phyloP scores from a whole-genome alignment of 2,329 filamentous ascomycete species.

The Coniochaeta pulveracea region DNA sequence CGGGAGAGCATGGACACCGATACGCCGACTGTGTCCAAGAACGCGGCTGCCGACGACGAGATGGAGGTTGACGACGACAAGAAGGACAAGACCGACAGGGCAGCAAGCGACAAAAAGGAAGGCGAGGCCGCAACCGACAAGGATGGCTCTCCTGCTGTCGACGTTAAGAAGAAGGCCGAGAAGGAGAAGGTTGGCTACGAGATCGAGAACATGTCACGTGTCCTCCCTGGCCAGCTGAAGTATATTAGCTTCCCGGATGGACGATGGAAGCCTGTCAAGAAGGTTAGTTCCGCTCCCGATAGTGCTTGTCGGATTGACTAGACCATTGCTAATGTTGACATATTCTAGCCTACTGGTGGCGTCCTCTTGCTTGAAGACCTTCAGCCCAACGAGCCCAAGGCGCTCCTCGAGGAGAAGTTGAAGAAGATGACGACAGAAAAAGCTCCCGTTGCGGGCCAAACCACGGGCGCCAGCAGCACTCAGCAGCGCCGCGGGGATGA shows the following conservation, averaged over 20 bases:
- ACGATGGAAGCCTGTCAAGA: slow-evolving; percentile 81
- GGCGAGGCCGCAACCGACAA: slow-evolving; percentile 43
- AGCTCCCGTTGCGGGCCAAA: slow-evolving; percentile 35
- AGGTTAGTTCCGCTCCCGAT: slow-evolving; percentile 44
- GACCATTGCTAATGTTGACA: slow-evolving; percentile 24
- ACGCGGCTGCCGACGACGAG: slow-evolving; percentile 53
- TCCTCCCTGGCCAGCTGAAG: slow-evolving; percentile 85
- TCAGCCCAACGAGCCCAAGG: slow-evolving; percentile 65
- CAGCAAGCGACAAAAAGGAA: slow-evolving; percentile 52
- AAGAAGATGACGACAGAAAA: slow-evolving; percentile 64
- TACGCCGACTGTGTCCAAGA: slow-evolving; percentile 62
- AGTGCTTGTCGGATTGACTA: no score
- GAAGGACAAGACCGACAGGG: slow-evolving; percentile 32
- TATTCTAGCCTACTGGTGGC: slow-evolving; percentile 70
- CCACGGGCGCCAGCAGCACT: slow-evolving; percentile 10
- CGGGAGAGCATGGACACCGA: slow-evolving; percentile 96
- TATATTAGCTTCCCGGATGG: slow-evolving; percentile 87
- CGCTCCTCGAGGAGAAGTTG: slow-evolving; percentile 81
- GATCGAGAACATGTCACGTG: slow-evolving; percentile 91
- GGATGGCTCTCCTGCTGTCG: slow-evolving; percentile 38
- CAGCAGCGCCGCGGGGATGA: slow-evolving; percentile 6
- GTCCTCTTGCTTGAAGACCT: slow-evolving; percentile 86
- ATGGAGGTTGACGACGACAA: slow-evolving; percentile 72
- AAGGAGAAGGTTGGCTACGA: slow-evolving; percentile 97
- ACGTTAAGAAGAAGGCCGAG: slow-evolving; percentile 78